phyloP scores from a whole-genome alignment of 1,284 basidiomycete genomes.

The Inonotus hispidus region DNA sequence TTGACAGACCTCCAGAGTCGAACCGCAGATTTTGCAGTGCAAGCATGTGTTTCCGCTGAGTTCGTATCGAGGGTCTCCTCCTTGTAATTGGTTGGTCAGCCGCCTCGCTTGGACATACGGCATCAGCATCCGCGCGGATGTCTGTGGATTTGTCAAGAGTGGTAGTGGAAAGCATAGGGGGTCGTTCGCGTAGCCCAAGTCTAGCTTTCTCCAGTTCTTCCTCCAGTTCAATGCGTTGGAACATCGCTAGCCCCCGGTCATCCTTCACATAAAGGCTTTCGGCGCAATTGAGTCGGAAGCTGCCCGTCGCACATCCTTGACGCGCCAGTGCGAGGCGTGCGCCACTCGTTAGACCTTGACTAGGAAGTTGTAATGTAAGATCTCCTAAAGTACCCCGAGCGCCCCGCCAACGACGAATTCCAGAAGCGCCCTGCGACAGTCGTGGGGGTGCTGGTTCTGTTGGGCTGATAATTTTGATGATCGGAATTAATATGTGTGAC shows the following conservation, averaged over 20 bases:
- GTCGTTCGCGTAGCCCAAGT: slow-evolving; percentile 7
- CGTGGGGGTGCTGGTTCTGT: not conserved
- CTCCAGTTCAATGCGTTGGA: slow-evolving; percentile 8
- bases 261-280: slow-evolving; percentile 13
- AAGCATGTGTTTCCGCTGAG: slow-evolving; percentile 3
- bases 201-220: slow-evolving; percentile 11
- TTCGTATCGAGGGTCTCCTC: slow-evolving; percentile 4
- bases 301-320: slow-evolving; percentile 17
- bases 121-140: not conserved
- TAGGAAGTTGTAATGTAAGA: slow-evolving; percentile 9
- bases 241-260: slow-evolving; percentile 2
- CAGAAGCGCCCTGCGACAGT: not conserved
- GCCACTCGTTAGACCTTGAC: slow-evolving; percentile 13
- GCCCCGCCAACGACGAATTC: slow-evolving; percentile 14
- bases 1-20: slow-evolving; percentile 10
- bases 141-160: not conserved
- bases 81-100: not conserved
- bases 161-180: not conserved
- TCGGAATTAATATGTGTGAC: not conserved
- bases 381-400: slow-evolving; percentile 12
- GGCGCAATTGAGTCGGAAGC: slow-evolving; percentile 15
- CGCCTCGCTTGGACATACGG: too few relatives aligned
- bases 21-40: slow-evolving; percentile 6
- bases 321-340: slow-evolving; percentile 16
- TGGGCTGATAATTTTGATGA: slow-evolving; percentile 1